phyloP scores from a whole-genome alignment of 768 basidiomycete genomes.

The Lactarius sanguifluus region DNA sequence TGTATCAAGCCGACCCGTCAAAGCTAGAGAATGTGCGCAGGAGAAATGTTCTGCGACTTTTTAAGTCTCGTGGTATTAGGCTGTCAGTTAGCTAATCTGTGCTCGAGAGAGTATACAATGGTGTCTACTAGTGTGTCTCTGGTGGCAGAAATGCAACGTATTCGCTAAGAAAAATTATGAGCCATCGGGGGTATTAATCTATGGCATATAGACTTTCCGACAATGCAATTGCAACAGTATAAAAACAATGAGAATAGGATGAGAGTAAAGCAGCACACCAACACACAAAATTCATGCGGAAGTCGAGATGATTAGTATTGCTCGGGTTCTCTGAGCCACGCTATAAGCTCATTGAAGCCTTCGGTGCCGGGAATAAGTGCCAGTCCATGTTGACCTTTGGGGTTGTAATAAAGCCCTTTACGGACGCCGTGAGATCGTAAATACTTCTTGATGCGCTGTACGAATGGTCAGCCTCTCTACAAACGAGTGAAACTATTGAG shows the following conservation, averaged over 20 bases:
- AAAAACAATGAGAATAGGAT: neutral
- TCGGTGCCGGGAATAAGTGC: constrained; percentile 53
- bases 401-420: constrained; percentile 64
- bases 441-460: constrained; percentile 70
- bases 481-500: neutral
- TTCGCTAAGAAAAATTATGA: neutral
- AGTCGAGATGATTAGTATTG: constrained; percentile 6
- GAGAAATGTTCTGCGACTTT: constrained; percentile 52
- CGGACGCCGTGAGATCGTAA: constrained; percentile 71
- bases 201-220: neutral
- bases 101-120: neutral
- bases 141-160: neutral
- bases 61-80: constrained; percentile 33
- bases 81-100: neutral
- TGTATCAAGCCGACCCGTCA: constrained; percentile 37
- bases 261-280: neutral
- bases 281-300: neutral
- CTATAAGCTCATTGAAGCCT: constrained; percentile 56
- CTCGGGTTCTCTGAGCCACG: constrained; percentile 51
- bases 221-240: neutral
- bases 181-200: neutral
- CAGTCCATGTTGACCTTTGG: constrained; percentile 61
- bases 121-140: neutral
- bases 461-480: constrained; percentile 3
- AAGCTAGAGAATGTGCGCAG: constrained; percentile 47